These are phyloP conservation scores for Sungouiella thailandica DNA, from an alignment of 805 yeast species.

Conservation along the genomic window DNA sequence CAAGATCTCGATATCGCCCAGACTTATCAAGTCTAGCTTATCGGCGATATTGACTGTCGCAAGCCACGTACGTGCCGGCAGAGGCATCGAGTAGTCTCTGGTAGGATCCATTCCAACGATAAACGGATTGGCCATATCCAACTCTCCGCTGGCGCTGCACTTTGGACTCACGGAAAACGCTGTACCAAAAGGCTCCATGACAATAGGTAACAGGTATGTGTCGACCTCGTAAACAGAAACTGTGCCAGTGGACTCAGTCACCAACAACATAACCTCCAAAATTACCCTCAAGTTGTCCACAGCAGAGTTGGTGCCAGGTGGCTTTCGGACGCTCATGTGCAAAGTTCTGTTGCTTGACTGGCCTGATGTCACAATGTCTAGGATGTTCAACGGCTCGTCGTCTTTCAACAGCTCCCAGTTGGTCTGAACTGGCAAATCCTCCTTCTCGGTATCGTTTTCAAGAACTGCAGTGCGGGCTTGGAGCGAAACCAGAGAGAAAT, in stretches of 20 bases:
- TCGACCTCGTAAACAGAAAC: conserved; percentile 22
- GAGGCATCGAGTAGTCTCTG: conserved; percentile 23
- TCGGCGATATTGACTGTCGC: conserved; percentile 12
- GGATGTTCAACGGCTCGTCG: conserved; percentile 31
- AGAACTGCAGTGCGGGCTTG: conserved; percentile 17
- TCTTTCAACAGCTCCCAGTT: conserved; percentile 36
- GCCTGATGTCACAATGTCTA: conserved; percentile 8
- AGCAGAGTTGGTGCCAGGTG: conserved; percentile 12
- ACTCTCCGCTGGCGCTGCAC: conserved; percentile 17
- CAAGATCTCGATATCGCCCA: conserved; percentile 13
- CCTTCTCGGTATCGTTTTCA: conserved; percentile 11
- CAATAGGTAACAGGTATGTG: conserved; percentile 18
- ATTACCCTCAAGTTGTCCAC: conserved; percentile 7
- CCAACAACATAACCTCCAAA: conserved; percentile 22
- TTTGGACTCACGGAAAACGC: conserved; percentile 23
- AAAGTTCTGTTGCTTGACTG: conserved; percentile 11
- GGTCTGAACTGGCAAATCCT: conserved; percentile 16
- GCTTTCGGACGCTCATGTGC: conserved; percentile 19
- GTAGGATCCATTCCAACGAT: conserved; percentile 14
- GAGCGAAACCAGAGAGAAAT: conserved; percentile 18
- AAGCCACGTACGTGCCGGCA: conserved; percentile 28
- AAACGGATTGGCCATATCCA: conserved; percentile 36
- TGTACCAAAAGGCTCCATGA: conserved; percentile 20
- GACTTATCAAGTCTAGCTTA: conserved; percentile 2
- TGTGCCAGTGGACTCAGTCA: conserved; percentile 15